Evolutionary conservation across 345 rosid species (phyloP).

Genomic region (Murraya koenigii): DNA sequence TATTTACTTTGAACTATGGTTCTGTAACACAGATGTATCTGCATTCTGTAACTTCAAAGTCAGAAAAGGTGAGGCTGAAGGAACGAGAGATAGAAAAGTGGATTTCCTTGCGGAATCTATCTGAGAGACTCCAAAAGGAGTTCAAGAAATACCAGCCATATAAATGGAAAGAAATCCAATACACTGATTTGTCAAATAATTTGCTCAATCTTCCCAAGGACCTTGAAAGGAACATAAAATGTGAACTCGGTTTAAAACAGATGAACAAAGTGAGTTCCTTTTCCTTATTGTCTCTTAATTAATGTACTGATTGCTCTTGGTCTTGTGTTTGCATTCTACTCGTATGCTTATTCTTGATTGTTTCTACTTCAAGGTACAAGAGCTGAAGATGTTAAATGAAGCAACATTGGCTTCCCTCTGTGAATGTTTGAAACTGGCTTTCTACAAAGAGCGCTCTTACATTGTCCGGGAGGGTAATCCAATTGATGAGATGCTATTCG

Average conservation of each 20-base stretch:
- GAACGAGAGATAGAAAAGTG: background rate
- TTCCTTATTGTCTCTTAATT: background rate
- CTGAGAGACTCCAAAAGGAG: background rate
- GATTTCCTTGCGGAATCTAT: background rate
- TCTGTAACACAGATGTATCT: no score
- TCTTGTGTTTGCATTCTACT: no score
- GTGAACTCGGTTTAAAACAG: constrained; percentile 70
- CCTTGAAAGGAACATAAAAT: constrained; percentile 70
- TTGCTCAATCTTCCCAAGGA: constrained; percentile 73
- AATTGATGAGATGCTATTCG: background rate
- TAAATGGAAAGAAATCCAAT: constrained; percentile 50
- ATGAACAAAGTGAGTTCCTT: constrained; percentile 51
- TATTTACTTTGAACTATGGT: no score
- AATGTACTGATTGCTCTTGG: no score
- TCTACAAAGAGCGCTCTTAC: no score
- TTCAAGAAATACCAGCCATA: background rate
- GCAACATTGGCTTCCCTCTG: background rate
- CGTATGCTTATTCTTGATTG: no score
- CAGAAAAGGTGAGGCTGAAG: background rate
- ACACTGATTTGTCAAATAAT: constrained; percentile 51
- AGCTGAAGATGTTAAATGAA: background rate
- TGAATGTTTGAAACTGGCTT: no score
- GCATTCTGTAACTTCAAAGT: no score
- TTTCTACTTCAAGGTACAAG: background rate
- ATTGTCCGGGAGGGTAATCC: background rate